Evolutionary conservation across 2,329 filamentous ascomycete species (phyloP).

Genomic region (Cladosporium sp.): DNA sequence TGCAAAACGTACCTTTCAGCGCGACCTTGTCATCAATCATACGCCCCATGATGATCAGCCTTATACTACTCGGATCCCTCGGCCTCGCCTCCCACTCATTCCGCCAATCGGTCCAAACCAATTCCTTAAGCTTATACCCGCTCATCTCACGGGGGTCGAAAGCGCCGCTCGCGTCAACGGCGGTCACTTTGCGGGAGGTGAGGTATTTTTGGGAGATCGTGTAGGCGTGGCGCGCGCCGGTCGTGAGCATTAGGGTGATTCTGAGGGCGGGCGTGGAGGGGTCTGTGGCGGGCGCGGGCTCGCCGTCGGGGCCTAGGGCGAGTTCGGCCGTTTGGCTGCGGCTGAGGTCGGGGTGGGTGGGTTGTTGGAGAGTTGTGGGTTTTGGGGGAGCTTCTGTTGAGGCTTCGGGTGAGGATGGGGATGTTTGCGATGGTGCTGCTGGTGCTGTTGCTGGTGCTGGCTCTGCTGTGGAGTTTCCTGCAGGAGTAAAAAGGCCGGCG

Average conservation of each 20-base stretch:
- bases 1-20: conserved; percentile 61
- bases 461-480: neutral
- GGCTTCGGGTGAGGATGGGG: neutral
- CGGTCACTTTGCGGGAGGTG: conserved; percentile 70
- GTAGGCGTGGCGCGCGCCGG: conserved; percentile 80
- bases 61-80: conserved; percentile 79
- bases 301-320: conserved; percentile 10
- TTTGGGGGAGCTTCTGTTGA: neutral
- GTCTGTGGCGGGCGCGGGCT: conserved; percentile 6
- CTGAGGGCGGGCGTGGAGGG: conserved; percentile 45
- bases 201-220: conserved; percentile 85
- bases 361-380: neutral
- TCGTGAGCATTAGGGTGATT: conserved; percentile 74
- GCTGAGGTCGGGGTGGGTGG: conserved; percentile 2
- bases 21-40: conserved; percentile 82
- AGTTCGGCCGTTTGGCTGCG: conserved; percentile 13
- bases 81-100: conserved; percentile 81
- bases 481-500: no score
- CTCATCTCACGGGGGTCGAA: conserved; percentile 82
- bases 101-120: conserved; percentile 90
- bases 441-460: neutral
- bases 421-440: neutral
- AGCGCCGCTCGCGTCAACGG: conserved; percentile 60
- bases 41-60: conserved; percentile 87
- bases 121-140: conserved; percentile 87